A percentile compares a stretch with the other conserved stretches of the same genome.
These are phyloP conservation scores for Pyrus hybrid DNA, from an alignment of 331 rosid genomes.

Conservation along the genomic window DNA sequence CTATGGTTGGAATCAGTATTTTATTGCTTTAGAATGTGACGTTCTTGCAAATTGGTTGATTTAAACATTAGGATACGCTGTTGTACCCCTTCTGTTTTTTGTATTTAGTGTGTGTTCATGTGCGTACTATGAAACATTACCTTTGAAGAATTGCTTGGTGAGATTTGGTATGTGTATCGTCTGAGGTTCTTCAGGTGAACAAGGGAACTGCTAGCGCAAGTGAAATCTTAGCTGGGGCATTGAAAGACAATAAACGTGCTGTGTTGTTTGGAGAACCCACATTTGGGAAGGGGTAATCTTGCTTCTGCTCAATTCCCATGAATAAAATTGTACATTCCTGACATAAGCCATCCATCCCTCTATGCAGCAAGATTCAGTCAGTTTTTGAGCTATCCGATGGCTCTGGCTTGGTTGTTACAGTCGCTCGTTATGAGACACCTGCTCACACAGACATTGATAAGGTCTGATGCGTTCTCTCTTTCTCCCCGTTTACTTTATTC, in stretches of 20 bases:
- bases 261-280: conserved; percentile 89
- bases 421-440: conserved; percentile 95
- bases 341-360: conserved; percentile 12
- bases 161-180: not conserved
- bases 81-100: no score
- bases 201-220: conserved; percentile 99
- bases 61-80: no score
- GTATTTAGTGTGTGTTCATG: not conserved
- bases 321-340: conserved; percentile 5
- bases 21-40: no score
- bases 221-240: conserved; percentile 95
- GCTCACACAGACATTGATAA: conserved; percentile 72
- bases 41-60: no score
- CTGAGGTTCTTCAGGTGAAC: conserved; percentile 56
- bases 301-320: conserved; percentile 1
- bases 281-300: conserved; percentile 83
- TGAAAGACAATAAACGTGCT: conserved; percentile 93
- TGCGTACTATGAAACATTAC: not conserved
- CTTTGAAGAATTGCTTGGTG: not conserved
- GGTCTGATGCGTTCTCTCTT: conserved; percentile 29
- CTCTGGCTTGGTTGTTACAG: conserved; percentile 89
- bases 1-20: no score
- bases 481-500: not conserved
- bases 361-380: conserved; percentile 90
- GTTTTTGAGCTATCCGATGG: conserved; percentile 94